Conservation (phyloP, 805 yeast genomes). For the Cyberlindnera galapagoensis region DNA sequence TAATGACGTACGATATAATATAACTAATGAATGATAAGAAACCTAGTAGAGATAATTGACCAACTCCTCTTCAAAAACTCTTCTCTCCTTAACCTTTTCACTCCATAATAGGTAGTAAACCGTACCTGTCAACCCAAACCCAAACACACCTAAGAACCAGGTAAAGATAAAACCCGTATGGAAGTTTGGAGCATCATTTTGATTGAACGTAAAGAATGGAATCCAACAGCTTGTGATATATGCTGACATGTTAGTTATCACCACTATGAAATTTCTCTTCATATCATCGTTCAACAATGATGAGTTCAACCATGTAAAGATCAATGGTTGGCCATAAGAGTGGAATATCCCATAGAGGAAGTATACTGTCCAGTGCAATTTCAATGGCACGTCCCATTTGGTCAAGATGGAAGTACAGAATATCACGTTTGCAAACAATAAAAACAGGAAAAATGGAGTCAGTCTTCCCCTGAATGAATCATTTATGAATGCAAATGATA, state of each 20-base stretch:
- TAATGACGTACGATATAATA: too few relatives aligned
- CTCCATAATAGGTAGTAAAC: too few relatives aligned
- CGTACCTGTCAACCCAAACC: neutral
- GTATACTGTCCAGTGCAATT: slow-evolving; percentile 45
- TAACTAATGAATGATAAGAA: too few relatives aligned
- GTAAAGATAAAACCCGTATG: slow-evolving; percentile 27
- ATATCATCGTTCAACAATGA: slow-evolving; percentile 29
- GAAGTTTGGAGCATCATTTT: slow-evolving; percentile 31
- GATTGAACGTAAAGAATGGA: slow-evolving; percentile 36
- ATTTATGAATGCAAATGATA: slow-evolving; percentile 29
- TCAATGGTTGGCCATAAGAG: slow-evolving; percentile 49
- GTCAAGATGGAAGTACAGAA: neutral
- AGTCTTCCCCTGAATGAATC: slow-evolving; percentile 30
- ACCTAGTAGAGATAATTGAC: too few relatives aligned
- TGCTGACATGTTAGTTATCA: slow-evolving; percentile 34
- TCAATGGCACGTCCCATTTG: slow-evolving; percentile 41
- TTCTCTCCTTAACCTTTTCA: too few relatives aligned
- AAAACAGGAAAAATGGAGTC: slow-evolving; percentile 26
- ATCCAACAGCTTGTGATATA: slow-evolving; percentile 36
- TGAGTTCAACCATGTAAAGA: slow-evolving; percentile 51
- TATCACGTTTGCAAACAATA: too few relatives aligned
- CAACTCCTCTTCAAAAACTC: too few relatives aligned
- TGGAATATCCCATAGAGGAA: slow-evolving; percentile 42
- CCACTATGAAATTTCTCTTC: slow-evolving; percentile 33
- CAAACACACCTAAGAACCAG: neutral